phyloP scores from a whole-genome alignment of 2,329 filamentous ascomycete genomes.

The Penicillium decumbens region DNA sequence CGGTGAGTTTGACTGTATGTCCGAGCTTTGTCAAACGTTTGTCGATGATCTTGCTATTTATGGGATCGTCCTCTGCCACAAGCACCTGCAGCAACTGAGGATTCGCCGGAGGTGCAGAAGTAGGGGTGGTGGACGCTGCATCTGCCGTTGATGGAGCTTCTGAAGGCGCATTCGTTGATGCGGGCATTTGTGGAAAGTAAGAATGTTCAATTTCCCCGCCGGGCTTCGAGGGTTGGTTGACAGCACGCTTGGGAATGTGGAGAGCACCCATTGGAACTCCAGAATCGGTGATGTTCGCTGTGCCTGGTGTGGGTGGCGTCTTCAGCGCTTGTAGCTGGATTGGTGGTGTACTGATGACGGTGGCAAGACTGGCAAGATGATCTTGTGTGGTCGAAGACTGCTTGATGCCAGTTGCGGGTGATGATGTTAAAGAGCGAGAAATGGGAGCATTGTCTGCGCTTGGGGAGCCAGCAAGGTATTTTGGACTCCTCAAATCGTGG shows the following conservation, averaged over 20 bases:
- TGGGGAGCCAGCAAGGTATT: slow-evolving; percentile 7
- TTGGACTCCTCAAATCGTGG: slow-evolving; percentile 4
- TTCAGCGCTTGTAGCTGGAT: slow-evolving; percentile 15
- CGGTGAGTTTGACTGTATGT: slow-evolving; percentile 66
- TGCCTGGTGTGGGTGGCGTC: slow-evolving; percentile 25
- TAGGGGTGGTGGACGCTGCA: slow-evolving; percentile 8
- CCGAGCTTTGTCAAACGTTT: slow-evolving; percentile 75
- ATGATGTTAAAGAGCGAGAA: not conserved
- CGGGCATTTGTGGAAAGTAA: slow-evolving; percentile 16
- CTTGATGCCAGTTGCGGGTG: slow-evolving; percentile 4
- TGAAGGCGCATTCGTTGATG: not conserved
- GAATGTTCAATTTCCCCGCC: slow-evolving; percentile 9
- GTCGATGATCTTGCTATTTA: slow-evolving; percentile 78
- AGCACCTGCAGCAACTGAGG: slow-evolving; percentile 49
- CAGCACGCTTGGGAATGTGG: slow-evolving; percentile 24
- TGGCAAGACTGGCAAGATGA: slow-evolving; percentile 9
- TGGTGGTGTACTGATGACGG: slow-evolving; percentile 15
- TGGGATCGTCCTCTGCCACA: slow-evolving; percentile 82
- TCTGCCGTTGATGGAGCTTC: slow-evolving; percentile 3
- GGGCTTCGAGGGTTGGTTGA: slow-evolving; percentile 7
- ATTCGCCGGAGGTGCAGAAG: not conserved
- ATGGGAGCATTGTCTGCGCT: not conserved
- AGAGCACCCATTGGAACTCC: slow-evolving; percentile 32
- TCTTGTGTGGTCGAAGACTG: slow-evolving; percentile 4
- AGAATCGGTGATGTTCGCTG: slow-evolving; percentile 32